Base-by-base conservation (phyloP, 768 basidiomycete species). In the Trametes cingulata region DNA sequence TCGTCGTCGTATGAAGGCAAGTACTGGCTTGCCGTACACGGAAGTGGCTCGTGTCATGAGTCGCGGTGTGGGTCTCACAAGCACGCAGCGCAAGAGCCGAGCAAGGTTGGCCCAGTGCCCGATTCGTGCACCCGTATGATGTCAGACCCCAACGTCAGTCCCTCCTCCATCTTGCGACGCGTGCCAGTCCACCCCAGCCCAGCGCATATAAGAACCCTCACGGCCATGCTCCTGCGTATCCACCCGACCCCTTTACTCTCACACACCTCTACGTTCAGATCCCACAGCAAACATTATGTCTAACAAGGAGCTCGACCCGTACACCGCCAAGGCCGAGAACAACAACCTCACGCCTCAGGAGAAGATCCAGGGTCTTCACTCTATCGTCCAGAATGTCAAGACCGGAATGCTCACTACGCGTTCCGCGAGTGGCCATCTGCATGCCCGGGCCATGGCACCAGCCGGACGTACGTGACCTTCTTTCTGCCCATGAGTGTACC, bases 351-450 rank as follows among this genome's bases (percentile, higher is more conserved):
- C 83, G 5, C 78, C 83, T 12, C 80, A 84, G 66, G 82, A 90
- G 68, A 92, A 88, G 73, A 85, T 91, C 36, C 69, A 78, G 54
- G 87, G 88, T 83, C 80, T 93, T 29, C 85, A 87, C 61, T 76
- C 77, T 24, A 83, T 94, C 57, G 70, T 93, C 55, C 81, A 85
- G 58, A 74, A 77, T 0, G 85, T 86, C 9, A 78, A 83, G 66
- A 85, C 82, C 0, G 89, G 87, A 52, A 91, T 94, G 87, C 75
- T 95, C 19, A 89, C 90, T 10, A 91, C 90, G 14, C 86, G 88
- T 37, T 80, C 85, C 17, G 68, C 79, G 14, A 77, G 83, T 55
- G 91, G 91, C 0, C 76, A 82, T 42, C 72, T 95, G 20, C 93
- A 95, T 72, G 85, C 91, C 8, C 82, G 93, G 56, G 87, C 87